phyloP scores from a whole-genome alignment of 805 yeast genomes.

The Candida morakotiae region DNA sequence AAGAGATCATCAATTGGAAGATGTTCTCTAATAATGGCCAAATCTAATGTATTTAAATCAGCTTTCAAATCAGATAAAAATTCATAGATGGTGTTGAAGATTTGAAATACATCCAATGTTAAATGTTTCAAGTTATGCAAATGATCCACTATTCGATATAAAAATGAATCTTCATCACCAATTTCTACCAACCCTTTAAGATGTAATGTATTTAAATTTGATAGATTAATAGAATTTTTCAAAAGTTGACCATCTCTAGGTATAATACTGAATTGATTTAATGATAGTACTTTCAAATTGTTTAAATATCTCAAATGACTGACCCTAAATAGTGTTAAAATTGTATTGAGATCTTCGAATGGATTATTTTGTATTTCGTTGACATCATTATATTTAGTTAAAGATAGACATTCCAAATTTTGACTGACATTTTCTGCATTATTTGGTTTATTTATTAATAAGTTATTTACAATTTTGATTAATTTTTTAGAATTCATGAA shows the following conservation, averaged over 20 bases:
- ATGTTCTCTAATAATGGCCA: constrained; percentile 21
- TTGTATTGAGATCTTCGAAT: not conserved
- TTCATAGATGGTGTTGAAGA: constrained; percentile 36
- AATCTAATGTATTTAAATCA: constrained; percentile 31
- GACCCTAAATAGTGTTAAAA: constrained; percentile 9
- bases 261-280: constrained; percentile 20
- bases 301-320: constrained; percentile 12
- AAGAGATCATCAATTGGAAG: constrained; percentile 27
- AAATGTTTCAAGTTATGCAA: constrained; percentile 23
- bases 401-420: constrained; percentile 14
- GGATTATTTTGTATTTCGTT: not conserved
- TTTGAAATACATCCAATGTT: constrained; percentile 39
- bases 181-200: constrained; percentile 33
- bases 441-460: constrained; percentile 9
- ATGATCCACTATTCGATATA: constrained; percentile 22
- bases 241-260: constrained; percentile 19
- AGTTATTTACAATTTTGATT: constrained; percentile 15
- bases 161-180: constrained; percentile 10
- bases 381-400: constrained; percentile 17
- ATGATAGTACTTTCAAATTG: constrained; percentile 16
- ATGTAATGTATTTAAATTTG: constrained; percentile 21
- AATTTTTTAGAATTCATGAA: constrained; percentile 25
- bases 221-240: constrained; percentile 15
- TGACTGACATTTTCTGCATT: constrained; percentile 9
- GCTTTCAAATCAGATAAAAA: constrained; percentile 22